Conservation (phyloP, 441 rosid genomes). For the Melastoma candidum region DNA sequence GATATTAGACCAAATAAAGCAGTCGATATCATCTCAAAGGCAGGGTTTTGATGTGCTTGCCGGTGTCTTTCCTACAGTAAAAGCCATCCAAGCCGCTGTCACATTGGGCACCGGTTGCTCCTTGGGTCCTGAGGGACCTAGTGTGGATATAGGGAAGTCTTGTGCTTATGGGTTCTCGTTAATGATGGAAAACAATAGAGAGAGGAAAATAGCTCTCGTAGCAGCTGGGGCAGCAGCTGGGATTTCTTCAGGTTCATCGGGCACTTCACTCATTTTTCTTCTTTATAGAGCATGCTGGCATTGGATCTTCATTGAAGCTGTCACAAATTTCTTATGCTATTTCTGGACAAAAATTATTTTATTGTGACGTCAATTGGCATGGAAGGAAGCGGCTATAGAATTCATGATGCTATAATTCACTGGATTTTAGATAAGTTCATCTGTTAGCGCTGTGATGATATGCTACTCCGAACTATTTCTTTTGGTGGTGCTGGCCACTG, state of each 20-base stretch:
- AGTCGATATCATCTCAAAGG: slow-evolving; percentile 48
- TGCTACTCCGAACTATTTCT: no score
- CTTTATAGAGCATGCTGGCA: no score
- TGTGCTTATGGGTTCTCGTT: slow-evolving; percentile 85
- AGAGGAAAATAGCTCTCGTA: slow-evolving; percentile 81
- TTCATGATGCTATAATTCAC: no score
- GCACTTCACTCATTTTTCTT: background rate
- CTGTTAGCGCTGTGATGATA: no score
- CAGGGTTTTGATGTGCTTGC: slow-evolving; percentile 78
- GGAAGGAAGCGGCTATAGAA: no score
- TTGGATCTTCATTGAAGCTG: no score
- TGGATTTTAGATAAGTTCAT: no score
- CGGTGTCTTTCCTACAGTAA: slow-evolving; percentile 69
- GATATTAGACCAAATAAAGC: slow-evolving; percentile 75
- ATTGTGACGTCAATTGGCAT: no score
- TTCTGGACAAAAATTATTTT: no score
- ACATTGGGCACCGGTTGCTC: slow-evolving; percentile 94
- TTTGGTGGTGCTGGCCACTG: no score
- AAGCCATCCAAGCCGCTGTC: slow-evolving; percentile 92
- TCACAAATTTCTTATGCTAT: no score
- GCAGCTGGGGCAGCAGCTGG: slow-evolving; percentile 99
- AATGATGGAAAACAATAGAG: slow-evolving; percentile 96
- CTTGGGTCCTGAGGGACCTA: slow-evolving; percentile 95
- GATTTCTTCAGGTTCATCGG: slow-evolving; percentile 67
- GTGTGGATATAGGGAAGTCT: slow-evolving; percentile 93